These are phyloP conservation scores for Naganishia vaughanmartiniae DNA, from an alignment of 768 basidiomycete genomes.

Conservation along the genomic window DNA sequence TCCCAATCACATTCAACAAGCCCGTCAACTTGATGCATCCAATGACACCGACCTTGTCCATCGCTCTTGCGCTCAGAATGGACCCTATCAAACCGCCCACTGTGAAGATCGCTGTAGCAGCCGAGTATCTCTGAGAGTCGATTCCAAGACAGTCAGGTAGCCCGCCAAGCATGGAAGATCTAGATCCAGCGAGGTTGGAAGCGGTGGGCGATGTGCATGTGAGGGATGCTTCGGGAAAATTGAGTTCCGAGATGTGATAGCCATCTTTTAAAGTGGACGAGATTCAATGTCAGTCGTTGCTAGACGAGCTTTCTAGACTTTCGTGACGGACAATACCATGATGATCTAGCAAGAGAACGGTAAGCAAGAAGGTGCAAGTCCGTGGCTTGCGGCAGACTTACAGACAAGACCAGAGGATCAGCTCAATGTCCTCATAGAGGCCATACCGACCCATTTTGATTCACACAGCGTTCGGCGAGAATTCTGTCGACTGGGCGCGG, in stretches of 20 bases:
- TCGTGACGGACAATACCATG: constrained; percentile 47
- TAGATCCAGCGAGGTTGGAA: constrained; percentile 20
- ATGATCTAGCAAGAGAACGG: constrained; percentile 36
- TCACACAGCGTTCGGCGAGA: background rate
- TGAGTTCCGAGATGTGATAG: constrained; percentile 88
- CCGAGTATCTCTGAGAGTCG: constrained; percentile 71
- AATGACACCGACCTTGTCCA: constrained; percentile 37
- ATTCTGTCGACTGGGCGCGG: background rate
- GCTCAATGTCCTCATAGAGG: background rate
- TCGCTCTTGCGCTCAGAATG: constrained; percentile 39
- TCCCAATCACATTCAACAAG: constrained; percentile 45
- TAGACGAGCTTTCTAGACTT: background rate
- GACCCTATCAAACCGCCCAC: constrained; percentile 75
- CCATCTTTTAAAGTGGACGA: constrained; percentile 54
- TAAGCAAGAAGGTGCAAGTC: background rate
- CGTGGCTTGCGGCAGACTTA: background rate
- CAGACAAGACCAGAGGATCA: background rate
- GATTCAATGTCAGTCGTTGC: background rate
- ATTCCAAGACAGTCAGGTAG: constrained; percentile 77
- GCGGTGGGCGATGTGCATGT: constrained; percentile 58
- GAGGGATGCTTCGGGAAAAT: constrained; percentile 74
- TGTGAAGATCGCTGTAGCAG: constrained; percentile 81
- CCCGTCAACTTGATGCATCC: constrained; percentile 46
- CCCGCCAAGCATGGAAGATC: background rate
- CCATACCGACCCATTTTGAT: background rate